Conservation (phyloP, 768 basidiomycete species). For the Hebeloma cylindrosporum region DNA sequence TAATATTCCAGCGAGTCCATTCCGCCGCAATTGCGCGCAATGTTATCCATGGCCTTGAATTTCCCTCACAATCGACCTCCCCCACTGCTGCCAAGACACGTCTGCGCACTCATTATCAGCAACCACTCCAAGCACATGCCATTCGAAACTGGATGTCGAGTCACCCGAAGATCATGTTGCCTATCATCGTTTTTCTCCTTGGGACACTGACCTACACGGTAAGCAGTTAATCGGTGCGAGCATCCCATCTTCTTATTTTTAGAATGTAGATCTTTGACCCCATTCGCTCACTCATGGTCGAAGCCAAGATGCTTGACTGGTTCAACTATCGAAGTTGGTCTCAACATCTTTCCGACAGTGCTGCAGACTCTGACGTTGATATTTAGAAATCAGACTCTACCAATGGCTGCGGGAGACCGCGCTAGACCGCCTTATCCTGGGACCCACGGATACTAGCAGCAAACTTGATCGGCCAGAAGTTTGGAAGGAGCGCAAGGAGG, state of each 20-base stretch:
- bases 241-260: conserved; percentile 1
- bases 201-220: conserved; percentile 90
- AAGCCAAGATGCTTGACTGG: conserved; percentile 80
- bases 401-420: conserved; percentile 73
- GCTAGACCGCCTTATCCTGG: conserved; percentile 44
- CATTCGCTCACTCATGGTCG: conserved; percentile 78
- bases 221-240: conserved; percentile 24
- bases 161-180: conserved; percentile 86
- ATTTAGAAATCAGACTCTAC: conserved; percentile 65
- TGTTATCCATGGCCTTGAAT: conserved; percentile 61
- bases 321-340: conserved; percentile 73
- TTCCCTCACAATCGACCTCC: conserved; percentile 26
- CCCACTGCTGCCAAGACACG: conserved; percentile 38
- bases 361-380: not conserved
- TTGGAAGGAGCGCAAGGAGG: conserved; percentile 87
- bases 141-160: conserved; percentile 77
- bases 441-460: conserved; percentile 21
- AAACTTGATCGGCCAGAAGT: conserved; percentile 36
- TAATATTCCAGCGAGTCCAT: conserved; percentile 62
- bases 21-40: conserved; percentile 85
- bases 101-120: conserved; percentile 58
- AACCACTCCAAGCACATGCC: conserved; percentile 62
- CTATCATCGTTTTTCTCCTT: conserved; percentile 81
- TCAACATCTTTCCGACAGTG: not conserved
- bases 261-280: conserved; percentile 84